These are phyloP conservation scores for Takakia lepidozioides DNA, from an alignment of 225 moss, liverwort and hornwort species.

Conservation along the genomic window DNA sequence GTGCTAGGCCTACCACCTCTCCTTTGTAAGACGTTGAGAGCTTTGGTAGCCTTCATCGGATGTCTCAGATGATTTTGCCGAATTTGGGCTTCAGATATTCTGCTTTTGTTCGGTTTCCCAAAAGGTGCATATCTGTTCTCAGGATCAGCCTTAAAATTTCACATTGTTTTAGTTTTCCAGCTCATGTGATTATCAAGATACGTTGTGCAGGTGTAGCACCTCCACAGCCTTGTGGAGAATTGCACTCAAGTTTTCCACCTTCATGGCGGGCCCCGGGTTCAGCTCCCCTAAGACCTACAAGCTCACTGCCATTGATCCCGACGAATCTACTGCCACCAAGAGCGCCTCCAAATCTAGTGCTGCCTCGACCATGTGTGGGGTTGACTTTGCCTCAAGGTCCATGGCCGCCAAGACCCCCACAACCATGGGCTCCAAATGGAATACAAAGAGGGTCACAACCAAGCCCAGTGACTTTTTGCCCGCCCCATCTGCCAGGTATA, in stretches of 20 bases:
- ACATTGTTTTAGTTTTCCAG: too few relatives aligned
- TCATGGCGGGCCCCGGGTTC: neutral
- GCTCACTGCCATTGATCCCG: neutral
- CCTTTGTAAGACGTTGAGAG: too few relatives aligned
- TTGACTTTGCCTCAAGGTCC: neutral
- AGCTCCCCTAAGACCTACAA: neutral
- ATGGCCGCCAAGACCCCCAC: slow-evolving; percentile 2
- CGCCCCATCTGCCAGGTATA: neutral
- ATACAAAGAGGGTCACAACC: neutral
- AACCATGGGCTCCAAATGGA: neutral
- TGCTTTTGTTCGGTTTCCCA: too few relatives aligned
- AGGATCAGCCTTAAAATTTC: too few relatives aligned
- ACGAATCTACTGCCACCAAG: neutral
- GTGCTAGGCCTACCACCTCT: too few relatives aligned
- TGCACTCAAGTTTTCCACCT: neutral
- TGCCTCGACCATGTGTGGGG: neutral
- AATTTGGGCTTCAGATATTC: too few relatives aligned
- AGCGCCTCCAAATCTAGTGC: neutral
- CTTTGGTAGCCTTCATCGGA: too few relatives aligned
- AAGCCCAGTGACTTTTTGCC: neutral
- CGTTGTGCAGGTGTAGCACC: slow-evolving; percentile 1
- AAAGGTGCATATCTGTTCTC: too few relatives aligned
- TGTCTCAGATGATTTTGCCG: too few relatives aligned
- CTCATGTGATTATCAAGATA: too few relatives aligned
- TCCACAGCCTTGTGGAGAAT: neutral